A percentile compares a stretch with the other conserved stretches of the same genome.
Evolutionary conservation across 2,329 filamentous ascomycete genomes (phyloP).

Genomic region (Capronia americana): DNA sequence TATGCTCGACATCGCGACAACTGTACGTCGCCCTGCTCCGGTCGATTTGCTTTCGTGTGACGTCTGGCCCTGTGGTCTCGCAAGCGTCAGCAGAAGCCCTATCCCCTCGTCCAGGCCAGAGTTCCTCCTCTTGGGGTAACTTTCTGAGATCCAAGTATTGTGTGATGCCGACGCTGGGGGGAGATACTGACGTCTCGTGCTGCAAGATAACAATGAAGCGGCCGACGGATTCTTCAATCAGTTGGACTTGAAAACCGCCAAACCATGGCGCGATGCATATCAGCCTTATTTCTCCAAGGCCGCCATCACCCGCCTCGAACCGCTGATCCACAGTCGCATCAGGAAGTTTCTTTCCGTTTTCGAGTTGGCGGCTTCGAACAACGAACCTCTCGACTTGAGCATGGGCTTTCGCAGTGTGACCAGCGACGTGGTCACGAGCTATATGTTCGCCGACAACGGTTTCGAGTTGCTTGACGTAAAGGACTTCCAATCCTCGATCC

Average conservation of each 20-base stretch:
- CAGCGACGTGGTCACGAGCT: conserved; percentile 22
- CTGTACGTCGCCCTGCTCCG: background rate
- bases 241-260: conserved; percentile 20
- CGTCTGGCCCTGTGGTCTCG: background rate
- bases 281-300: conserved; percentile 45
- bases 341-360: conserved; percentile 23
- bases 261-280: conserved; percentile 33
- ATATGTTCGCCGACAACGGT: conserved; percentile 23
- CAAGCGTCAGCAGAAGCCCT: background rate
- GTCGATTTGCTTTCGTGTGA: background rate
- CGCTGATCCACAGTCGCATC: conserved; percentile 41
- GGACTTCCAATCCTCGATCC: conserved; percentile 17
- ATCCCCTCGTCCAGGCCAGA: background rate
- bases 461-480: conserved; percentile 14
- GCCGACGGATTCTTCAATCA: conserved; percentile 22
- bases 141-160: background rate
- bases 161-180: background rate
- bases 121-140: background rate
- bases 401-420: conserved; percentile 23
- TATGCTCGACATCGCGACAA: conserved; percentile 19
- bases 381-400: conserved; percentile 22
- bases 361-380: conserved; percentile 5
- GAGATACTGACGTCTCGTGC: background rate
- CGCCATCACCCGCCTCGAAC: conserved; percentile 41
- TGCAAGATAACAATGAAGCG: conserved; percentile 14